Base-by-base conservation (phyloP, 2,329 filamentous ascomycete species). In the Talaromyces rugulosus region DNA sequence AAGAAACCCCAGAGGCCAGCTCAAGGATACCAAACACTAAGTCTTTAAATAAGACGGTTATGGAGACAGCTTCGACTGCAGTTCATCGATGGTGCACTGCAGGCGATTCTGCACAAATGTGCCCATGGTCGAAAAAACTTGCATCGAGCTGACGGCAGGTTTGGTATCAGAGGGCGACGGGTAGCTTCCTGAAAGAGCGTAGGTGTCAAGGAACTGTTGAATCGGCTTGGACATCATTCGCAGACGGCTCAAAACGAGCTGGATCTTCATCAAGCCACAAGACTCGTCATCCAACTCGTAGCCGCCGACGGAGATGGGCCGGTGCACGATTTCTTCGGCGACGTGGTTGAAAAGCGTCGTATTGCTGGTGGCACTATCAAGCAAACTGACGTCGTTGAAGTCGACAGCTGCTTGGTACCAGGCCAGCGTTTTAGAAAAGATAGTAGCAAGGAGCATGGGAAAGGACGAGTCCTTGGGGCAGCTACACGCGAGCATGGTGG, bases 391-490 rank as follows among this genome's bases (percentile, higher is more conserved):
- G 50, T 62, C 60, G 23, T 54, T 50, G 9, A 58, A 55, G 5
- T 54, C 51, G 18, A 58, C 60, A 28, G 56, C 59, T 16, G 62
- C 62, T 11, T 61, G 59, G 57, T 64, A 64, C 62, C 62, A 64
- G 2, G 62, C 56, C 62, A 64, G 47, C 28, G 59, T 56, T 36
- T 64, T 64, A n/a, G 50, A 60, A 28, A 61, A 62, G 47, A 64
- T 64, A n/a, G 59, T 57, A 34, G 55, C 58, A 36, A 64, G 51
- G 28, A 64, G 62, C 56, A 64, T 62, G 5, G 62, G 60, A 8
- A 64, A 62, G 7, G 59, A 64, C 1, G 56, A 62, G 57, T 64
- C 62, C 57, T 64, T 64, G 36, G 62, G 47, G 53, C 62, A 64
- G 58, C 47, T 52, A 56, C 62, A 64, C 18, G 60, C 27, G 11